A percentile compares a stretch with the other conserved stretches of the same genome.
phyloP scores from a whole-genome alignment of 495 filamentous ascomycete genomes.

The Stereocaulon alpinum region DNA sequence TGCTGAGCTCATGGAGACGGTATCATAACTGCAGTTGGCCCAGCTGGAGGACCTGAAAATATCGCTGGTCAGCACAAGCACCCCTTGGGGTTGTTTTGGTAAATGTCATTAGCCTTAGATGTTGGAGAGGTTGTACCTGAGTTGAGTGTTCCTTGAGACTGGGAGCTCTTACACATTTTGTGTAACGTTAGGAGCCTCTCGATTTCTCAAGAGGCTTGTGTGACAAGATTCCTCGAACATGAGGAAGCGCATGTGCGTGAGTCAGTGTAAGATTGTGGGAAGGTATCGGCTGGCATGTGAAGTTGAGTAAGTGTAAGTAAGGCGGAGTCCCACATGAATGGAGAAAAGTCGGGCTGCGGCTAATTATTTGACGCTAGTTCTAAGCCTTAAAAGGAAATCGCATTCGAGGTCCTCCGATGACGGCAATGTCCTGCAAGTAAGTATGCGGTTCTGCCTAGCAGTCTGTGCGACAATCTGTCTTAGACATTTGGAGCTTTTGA shows the following conservation, averaged over 20 bases:
- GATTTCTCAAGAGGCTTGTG: conserved; percentile 22
- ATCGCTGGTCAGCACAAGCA: neutral
- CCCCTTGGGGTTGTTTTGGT: neutral
- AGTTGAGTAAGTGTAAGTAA: neutral
- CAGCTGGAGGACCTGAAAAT: conserved; percentile 14
- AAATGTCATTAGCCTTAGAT: neutral
- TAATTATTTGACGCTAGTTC: neutral
- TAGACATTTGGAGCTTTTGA: too few relatives aligned
- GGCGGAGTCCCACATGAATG: conserved; percentile 1
- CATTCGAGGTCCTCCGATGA: too few relatives aligned
- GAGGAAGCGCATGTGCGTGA: neutral
- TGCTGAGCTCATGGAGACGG: conserved; percentile 21
- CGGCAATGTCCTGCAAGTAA: too few relatives aligned
- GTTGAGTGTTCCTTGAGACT: conserved; percentile 15
- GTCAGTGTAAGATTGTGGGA: neutral
- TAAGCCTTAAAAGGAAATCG: too few relatives aligned
- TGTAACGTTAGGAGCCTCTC: conserved; percentile 15
- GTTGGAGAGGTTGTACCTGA: conserved; percentile 7
- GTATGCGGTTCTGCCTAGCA: too few relatives aligned
- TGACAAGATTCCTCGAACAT: conserved; percentile 12
- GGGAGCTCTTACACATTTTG: conserved; percentile 22
- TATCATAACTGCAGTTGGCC: conserved; percentile 15
- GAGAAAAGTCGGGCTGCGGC: neutral
- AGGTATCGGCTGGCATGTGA: neutral
- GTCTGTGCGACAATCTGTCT: too few relatives aligned